Evolutionary conservation across 139 green algal genomes (phyloP), one percentile per base, ranked within the genome.

Genomic region (Monoraphidium neglectum): DNA sequence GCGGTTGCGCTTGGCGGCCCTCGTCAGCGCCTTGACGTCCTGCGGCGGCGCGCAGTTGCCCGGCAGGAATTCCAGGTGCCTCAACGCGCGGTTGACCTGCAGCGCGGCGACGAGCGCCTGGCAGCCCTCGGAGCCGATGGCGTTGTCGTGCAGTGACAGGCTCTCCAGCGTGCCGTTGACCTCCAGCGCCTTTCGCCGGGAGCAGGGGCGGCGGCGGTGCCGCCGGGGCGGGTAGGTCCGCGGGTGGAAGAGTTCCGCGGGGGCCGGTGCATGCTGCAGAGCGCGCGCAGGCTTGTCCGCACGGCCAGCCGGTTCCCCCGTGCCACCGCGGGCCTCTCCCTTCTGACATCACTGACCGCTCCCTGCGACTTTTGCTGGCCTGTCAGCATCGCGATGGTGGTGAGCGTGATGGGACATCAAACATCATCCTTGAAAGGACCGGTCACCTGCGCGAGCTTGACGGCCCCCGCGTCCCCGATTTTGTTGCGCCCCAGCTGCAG

Each of bases 401-500:
- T 18, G 18, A 18, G 18, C 18, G 18, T 60, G 51, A 21, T 60
- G 18, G 18, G 51, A 60, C 18, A 18, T 60, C 51, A 60, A 21
- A 60, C 59, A n/a, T 66, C 10, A 35, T 66, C 28, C 16, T 21
- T 66, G 18, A 10, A 70, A 53, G 63, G 32, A 65, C 40, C 2
- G 37, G 78, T 3, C 51, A 89, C 84, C 81, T 86, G 47, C 23
- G 86, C 82, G 46, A 90, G 57, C 1, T 75, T 62, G 32, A 67
- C 53, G 2, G 82, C 79, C 0, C 86, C 86, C 26, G 73, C 51
- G 47, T 90, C 80, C 0, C 76, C 64, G 30, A 90, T 87, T 15
- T 87, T 60, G 72, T 90, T 90, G 63, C 80, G 74, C 3, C 73
- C 77, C 32, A 90, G 82, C 77, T 88, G 79, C 51, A 90, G 56